Conservation (phyloP, 805 yeast species). For the Vanderwaltozyma polyspora region DNA sequence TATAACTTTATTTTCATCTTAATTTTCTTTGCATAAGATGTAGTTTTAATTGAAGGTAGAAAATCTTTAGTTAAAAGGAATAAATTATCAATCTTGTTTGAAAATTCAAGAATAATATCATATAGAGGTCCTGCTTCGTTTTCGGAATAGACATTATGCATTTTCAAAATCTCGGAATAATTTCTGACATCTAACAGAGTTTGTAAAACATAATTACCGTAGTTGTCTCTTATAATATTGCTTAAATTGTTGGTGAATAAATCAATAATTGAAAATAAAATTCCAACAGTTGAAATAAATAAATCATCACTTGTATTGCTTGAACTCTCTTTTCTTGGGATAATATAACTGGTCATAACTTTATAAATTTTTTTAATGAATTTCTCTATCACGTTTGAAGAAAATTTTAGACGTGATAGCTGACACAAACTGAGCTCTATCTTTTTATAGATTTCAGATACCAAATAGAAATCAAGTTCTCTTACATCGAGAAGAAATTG, state of each 20-base stretch:
- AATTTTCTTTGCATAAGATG: constrained; percentile 31
- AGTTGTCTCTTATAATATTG: constrained; percentile 73
- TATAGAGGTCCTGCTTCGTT: constrained; percentile 15
- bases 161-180: constrained; percentile 21
- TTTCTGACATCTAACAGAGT: constrained; percentile 59
- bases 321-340: constrained; percentile 4
- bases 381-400: constrained; percentile 93
- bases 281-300: constrained; percentile 24
- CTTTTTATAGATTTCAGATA: constrained; percentile 30
- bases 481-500: constrained; percentile 65
- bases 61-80: constrained; percentile 12
- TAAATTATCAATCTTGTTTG: constrained; percentile 12
- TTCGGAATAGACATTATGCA: too few relatives aligned
- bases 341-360: constrained; percentile 2
- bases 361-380: constrained; percentile 47
- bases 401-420: constrained; percentile 77
- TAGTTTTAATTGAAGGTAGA: constrained; percentile 12
- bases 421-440: constrained; percentile 28
- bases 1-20: constrained; percentile 26
- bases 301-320: constrained; percentile 20
- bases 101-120: constrained; percentile 18
- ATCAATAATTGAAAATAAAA: constrained; percentile 35
- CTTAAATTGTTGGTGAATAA: constrained; percentile 44
- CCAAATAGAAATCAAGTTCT: constrained; percentile 31
- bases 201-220: constrained; percentile 90